Percentiles rank a stretch among this genome's conserved stretches.
phyloP scores from a whole-genome alignment of 768 basidiomycete genomes.

The Cystobasidium onofrii region DNA sequence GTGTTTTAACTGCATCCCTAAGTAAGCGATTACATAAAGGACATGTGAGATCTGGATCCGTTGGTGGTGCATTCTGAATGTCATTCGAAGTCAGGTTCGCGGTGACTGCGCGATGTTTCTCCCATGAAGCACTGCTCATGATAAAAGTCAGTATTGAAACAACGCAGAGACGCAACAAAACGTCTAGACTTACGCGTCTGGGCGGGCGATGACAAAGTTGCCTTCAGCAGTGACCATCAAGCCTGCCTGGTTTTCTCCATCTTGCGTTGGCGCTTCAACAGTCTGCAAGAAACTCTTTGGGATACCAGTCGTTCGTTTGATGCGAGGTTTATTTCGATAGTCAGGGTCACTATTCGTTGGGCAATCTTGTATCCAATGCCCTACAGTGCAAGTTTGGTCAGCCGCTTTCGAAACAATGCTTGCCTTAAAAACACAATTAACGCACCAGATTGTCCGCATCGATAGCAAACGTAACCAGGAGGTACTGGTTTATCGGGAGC shows the following conservation, averaged over 20 bases:
- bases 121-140: slow-evolving; percentile 74
- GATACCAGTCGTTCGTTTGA: slow-evolving; percentile 96
- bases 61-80: slow-evolving; percentile 68
- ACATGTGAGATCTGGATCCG: slow-evolving; percentile 71
- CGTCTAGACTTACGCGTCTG: slow-evolving; percentile 69
- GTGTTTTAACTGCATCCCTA: slow-evolving; percentile 87
- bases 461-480: slow-evolving; percentile 93
- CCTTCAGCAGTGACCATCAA: slow-evolving; percentile 99
- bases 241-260: slow-evolving; percentile 53
- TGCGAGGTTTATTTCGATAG: slow-evolving; percentile 84
- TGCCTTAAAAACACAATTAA: background rate
- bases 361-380: slow-evolving; percentile 99
- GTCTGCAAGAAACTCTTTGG: slow-evolving; percentile 95
- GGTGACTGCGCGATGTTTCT: slow-evolving; percentile 64
- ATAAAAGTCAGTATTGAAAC: background rate
- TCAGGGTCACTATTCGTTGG: slow-evolving; percentile 95
- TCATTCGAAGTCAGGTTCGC: slow-evolving; percentile 74
- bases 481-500: slow-evolving; percentile 66
- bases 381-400: slow-evolving; percentile 48
- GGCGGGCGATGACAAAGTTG: slow-evolving; percentile 92
- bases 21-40: slow-evolving; percentile 87
- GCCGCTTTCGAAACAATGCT: background rate
- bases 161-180: background rate
- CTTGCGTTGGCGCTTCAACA: slow-evolving; percentile 68
- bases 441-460: slow-evolving; percentile 90